These are phyloP conservation scores for Gymnopus androsaceus DNA, from an alignment of 1,284 basidiomycete species.

Conservation along the genomic window DNA sequence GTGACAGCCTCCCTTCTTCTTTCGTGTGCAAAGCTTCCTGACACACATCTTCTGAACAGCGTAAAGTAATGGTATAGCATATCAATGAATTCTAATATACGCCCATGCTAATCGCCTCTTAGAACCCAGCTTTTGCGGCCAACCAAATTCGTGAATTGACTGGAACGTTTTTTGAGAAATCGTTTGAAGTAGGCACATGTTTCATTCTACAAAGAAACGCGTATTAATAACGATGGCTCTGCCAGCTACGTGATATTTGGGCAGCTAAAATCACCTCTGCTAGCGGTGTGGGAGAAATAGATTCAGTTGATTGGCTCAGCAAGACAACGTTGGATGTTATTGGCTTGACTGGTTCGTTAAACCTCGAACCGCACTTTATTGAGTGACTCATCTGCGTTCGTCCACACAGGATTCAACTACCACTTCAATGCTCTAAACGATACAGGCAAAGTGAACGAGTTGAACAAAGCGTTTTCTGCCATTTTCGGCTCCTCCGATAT, in stretches of 20 bases:
- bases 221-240: neutral
- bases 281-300: slow-evolving; percentile 35
- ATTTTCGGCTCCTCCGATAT: slow-evolving; percentile 35
- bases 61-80: slow-evolving; percentile 16
- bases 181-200: slow-evolving; percentile 10
- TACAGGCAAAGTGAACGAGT: slow-evolving; percentile 41
- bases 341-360: slow-evolving; percentile 55
- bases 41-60: slow-evolving; percentile 5
- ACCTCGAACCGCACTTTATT: neutral
- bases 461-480: slow-evolving; percentile 48
- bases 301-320: slow-evolving; percentile 58
- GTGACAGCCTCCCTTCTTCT: neutral
- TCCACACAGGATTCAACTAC: slow-evolving; percentile 60
- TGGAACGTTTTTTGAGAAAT: slow-evolving; percentile 17
- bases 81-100: neutral
- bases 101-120: no score
- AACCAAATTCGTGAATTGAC: slow-evolving; percentile 18
- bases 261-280: slow-evolving; percentile 31
- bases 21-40: neutral
- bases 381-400: neutral
- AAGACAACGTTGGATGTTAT: slow-evolving; percentile 69
- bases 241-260: slow-evolving; percentile 53
- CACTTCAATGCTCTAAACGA: slow-evolving; percentile 55
- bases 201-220: neutral
- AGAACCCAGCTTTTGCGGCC: slow-evolving; percentile 21